Evolutionary conservation across 2,329 filamentous ascomycete genomes (phyloP).

Genomic region (Colletotrichum theobromicola): DNA sequence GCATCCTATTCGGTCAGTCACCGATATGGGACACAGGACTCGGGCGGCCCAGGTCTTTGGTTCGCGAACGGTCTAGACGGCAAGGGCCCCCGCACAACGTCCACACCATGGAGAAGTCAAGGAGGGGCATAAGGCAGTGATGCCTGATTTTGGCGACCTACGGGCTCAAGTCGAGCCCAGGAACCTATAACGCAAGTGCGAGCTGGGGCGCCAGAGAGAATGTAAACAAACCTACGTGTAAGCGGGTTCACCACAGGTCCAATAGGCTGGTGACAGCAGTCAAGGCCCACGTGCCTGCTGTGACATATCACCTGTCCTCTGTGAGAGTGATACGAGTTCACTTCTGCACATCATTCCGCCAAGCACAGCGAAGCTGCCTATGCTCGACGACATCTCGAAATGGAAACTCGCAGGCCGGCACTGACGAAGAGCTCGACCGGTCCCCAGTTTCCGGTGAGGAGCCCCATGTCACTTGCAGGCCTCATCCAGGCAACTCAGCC

Average conservation of each 20-base stretch:
- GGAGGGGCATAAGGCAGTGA: neutral
- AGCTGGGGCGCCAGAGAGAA: neutral
- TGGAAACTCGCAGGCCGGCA: neutral
- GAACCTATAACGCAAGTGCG: constrained; percentile 1
- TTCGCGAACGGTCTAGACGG: neutral
- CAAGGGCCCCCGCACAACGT: neutral
- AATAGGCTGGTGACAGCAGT: neutral
- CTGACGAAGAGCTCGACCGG: neutral
- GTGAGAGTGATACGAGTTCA: neutral
- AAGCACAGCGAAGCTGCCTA: neutral
- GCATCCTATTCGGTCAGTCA: neutral
- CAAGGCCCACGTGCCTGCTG: neutral
- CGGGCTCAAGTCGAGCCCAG: neutral
- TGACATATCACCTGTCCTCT: neutral
- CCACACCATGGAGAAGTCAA: neutral
- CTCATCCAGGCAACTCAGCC: neutral
- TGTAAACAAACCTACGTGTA: neutral
- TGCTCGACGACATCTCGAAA: neutral
- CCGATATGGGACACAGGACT: neutral
- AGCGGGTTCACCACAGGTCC: neutral
- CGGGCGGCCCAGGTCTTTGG: neutral
- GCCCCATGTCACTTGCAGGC: neutral
- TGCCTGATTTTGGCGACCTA: neutral
- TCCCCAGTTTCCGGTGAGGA: neutral
- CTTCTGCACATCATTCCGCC: neutral